These are phyloP conservation scores for Tylopilus rubrobrunneus DNA, from an alignment of 768 basidiomycete genomes.

Conservation along the genomic window DNA sequence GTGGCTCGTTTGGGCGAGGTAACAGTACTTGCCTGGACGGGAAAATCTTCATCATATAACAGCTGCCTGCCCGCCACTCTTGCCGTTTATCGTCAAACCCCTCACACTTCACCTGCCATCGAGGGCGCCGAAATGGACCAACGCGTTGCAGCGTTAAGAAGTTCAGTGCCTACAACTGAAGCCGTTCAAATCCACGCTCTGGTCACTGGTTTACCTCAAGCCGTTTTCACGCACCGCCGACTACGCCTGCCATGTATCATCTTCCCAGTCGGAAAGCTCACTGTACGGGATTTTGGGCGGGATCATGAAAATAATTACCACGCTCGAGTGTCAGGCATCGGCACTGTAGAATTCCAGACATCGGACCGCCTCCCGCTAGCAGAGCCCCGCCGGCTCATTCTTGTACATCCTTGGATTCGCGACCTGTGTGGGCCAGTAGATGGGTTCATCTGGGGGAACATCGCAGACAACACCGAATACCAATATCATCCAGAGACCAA, in stretches of 20 bases:
- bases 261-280: not conserved
- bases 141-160: not conserved
- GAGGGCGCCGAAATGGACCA: not conserved
- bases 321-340: constrained; percentile 4
- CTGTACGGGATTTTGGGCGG: not conserved
- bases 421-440: not conserved
- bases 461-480: not conserved
- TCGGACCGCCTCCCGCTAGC: not conserved
- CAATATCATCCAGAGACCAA: not conserved
- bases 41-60: not conserved
- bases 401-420: constrained; percentile 13
- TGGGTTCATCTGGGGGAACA: not conserved
- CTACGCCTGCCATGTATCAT: not conserved
- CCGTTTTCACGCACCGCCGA: not conserved
- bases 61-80: not conserved
- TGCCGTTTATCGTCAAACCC: not conserved
- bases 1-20: constrained; percentile 6
- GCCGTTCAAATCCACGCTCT: not conserved
- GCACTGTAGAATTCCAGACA: constrained; percentile 1
- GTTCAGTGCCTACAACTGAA: not conserved
- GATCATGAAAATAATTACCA: not conserved
- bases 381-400: not conserved
- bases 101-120: not conserved
- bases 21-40: constrained; percentile 7
- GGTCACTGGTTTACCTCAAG: not conserved